Evolutionary conservation across 257 asterid species (phyloP).

Genomic region (Apocynum venetum): DNA sequence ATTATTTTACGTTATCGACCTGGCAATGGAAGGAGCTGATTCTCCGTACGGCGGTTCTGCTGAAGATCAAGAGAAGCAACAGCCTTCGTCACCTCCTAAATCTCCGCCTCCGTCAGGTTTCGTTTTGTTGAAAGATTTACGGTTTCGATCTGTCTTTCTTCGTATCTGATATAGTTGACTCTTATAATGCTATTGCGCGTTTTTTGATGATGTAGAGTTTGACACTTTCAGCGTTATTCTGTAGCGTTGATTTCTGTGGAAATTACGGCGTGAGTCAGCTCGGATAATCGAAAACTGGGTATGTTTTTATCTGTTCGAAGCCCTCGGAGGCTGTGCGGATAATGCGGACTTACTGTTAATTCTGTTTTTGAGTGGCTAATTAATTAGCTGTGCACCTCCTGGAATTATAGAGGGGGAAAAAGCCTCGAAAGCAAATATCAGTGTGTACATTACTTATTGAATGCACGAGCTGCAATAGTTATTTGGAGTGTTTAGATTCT

Average conservation of each 20-base stretch:
- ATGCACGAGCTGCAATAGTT: neutral
- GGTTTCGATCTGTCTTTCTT: constrained; percentile 12
- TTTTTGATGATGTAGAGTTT: neutral
- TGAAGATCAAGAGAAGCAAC: constrained; percentile 38
- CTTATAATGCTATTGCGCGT: neutral
- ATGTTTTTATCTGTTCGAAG: neutral
- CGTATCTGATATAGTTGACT: neutral
- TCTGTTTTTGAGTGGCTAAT: neutral
- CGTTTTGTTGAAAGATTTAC: constrained; percentile 7
- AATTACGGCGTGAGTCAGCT: neutral
- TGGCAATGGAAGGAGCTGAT: constrained; percentile 23
- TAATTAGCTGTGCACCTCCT: neutral
- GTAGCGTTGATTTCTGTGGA: neutral
- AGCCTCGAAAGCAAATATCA: neutral
- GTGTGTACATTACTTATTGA: neutral
- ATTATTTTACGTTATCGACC: neutral
- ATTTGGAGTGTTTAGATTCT: neutral
- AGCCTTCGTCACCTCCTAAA: constrained; percentile 52
- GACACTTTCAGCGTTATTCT: neutral
- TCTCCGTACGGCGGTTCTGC: constrained; percentile 6
- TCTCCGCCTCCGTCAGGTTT: constrained; percentile 46
- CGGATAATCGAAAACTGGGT: neutral
- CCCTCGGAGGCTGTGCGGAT: neutral
- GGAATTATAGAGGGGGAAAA: neutral
- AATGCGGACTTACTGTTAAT: neutral